Evolutionary conservation across 768 basidiomycete genomes (phyloP).

Genomic region (Terana coerulea): DNA sequence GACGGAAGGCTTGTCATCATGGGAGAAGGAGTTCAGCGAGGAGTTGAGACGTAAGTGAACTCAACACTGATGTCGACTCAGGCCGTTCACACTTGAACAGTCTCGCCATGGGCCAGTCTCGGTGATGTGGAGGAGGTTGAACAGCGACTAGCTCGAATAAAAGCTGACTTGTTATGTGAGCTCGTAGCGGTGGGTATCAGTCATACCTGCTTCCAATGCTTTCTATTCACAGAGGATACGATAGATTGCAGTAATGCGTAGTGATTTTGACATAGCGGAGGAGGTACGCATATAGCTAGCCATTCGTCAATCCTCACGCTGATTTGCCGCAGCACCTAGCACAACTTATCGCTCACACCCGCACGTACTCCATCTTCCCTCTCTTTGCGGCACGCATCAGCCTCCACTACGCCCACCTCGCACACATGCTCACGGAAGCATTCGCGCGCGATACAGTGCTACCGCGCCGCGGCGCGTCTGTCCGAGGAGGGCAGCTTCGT

Average conservation of each 20-base stretch:
- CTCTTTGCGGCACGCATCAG: conserved; percentile 59
- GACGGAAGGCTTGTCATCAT: conserved; percentile 50
- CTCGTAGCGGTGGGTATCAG: conserved; percentile 51
- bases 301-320: neutral
- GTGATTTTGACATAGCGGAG: conserved; percentile 64
- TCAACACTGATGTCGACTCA: conserved; percentile 1
- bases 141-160: conserved; percentile 51
- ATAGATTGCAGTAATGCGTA: conserved; percentile 63
- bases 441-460: conserved; percentile 61
- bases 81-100: conserved; percentile 27
- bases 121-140: conserved; percentile 48
- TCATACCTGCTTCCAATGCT: no score
- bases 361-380: conserved; percentile 52
- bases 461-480: conserved; percentile 35
- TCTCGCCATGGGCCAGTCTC: conserved; percentile 51
- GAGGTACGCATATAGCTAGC: conserved; percentile 33
- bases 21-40: conserved; percentile 39
- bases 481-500: no score
- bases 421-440: conserved; percentile 62
- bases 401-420: conserved; percentile 68
- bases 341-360: conserved; percentile 56
- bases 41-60: conserved; percentile 6
- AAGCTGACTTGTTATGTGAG: conserved; percentile 71
- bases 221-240: neutral
- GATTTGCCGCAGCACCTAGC: conserved; percentile 33